Conservation (phyloP, 1,139 yeast genomes). For the Waltiozyma sp. region DNA sequence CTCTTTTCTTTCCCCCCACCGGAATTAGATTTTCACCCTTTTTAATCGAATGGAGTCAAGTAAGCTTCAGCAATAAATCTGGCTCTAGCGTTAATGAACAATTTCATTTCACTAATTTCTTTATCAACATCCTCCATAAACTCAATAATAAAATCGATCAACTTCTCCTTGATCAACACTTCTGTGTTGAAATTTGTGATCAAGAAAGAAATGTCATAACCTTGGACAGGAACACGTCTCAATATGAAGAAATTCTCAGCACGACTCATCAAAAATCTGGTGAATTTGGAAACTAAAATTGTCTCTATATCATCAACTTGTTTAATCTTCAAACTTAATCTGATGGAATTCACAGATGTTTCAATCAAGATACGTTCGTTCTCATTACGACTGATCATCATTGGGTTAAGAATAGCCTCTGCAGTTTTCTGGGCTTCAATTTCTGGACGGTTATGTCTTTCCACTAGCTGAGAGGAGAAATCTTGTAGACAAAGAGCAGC, state of each 20-base stretch:
- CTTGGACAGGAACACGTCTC: conserved; percentile 83
- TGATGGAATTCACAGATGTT: conserved; percentile 81
- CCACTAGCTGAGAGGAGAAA: conserved; percentile 90
- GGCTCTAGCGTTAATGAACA: conserved; percentile 93
- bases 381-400: conserved; percentile 87
- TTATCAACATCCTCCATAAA: conserved; percentile 99
- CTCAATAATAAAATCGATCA: conserved; percentile 92
- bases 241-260: conserved; percentile 90
- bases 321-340: conserved; percentile 85
- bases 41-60: conserved; percentile 58
- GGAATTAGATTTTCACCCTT: background rate
- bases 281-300: conserved; percentile 86
- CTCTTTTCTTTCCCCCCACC: too few relatives aligned
- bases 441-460: conserved; percentile 96
- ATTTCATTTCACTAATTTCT: conserved; percentile 96
- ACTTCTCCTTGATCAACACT: conserved; percentile 87
- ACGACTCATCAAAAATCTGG: conserved; percentile 86
- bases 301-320: conserved; percentile 97
- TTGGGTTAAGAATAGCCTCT: conserved; percentile 80
- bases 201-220: conserved; percentile 87
- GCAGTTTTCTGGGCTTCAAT: conserved; percentile 72
- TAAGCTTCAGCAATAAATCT: conserved; percentile 96
- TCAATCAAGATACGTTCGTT: conserved; percentile 88
- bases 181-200: conserved; percentile 93
- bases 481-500: conserved; percentile 94